Percentiles rank a stretch among this genome's conserved stretches.
These are phyloP conservation scores for Fusarium sp. DNA, from an alignment of 2,329 filamentous ascomycete genomes.

Conservation along the genomic window DNA sequence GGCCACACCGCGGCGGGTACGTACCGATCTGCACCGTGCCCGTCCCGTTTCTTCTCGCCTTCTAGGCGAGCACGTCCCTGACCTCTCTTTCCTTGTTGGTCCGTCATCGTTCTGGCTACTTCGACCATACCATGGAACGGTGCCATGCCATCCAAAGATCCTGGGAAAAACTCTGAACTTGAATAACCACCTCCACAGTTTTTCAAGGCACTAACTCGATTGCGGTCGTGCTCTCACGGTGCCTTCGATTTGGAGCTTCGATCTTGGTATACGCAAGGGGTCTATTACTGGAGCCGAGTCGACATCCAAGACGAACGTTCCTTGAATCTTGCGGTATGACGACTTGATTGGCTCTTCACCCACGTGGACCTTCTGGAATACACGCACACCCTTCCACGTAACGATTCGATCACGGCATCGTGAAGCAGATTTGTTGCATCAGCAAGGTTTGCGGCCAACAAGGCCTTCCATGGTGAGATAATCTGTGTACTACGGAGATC, in stretches of 20 bases:
- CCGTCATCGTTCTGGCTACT: neutral
- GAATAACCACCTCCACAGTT: slow-evolving; percentile 14
- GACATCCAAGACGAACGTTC: slow-evolving; percentile 19
- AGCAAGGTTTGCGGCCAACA: slow-evolving; percentile 10
- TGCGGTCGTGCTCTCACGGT: slow-evolving; percentile 8
- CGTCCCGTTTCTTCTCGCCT: neutral
- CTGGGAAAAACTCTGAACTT: slow-evolving; percentile 38
- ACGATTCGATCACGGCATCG: slow-evolving; percentile 21
- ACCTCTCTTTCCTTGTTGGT: slow-evolving; percentile 12
- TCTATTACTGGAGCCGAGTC: slow-evolving; percentile 22
- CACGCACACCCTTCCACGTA: slow-evolving; percentile 10
- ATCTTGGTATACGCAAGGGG: slow-evolving; percentile 23
- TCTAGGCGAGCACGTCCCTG: slow-evolving; percentile 7
- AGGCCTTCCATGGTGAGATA: slow-evolving; percentile 15
- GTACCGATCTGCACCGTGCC: slow-evolving; percentile 2
- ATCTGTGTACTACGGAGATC: neutral
- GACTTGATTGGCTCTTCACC: slow-evolving; percentile 6
- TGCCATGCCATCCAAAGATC: slow-evolving; percentile 17
- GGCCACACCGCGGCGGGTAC: neutral
- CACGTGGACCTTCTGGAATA: slow-evolving; percentile 9
- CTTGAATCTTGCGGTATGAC: neutral
- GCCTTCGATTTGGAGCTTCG: slow-evolving; percentile 22
- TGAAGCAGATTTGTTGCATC: slow-evolving; percentile 19
- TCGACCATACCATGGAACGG: neutral
- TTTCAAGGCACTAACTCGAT: slow-evolving; percentile 14